A percentile compares a stretch with the other conserved stretches of the same genome.
These are phyloP conservation scores for Breynia disticha DNA, from an alignment of 441 rosid species.

Conservation along the genomic window DNA sequence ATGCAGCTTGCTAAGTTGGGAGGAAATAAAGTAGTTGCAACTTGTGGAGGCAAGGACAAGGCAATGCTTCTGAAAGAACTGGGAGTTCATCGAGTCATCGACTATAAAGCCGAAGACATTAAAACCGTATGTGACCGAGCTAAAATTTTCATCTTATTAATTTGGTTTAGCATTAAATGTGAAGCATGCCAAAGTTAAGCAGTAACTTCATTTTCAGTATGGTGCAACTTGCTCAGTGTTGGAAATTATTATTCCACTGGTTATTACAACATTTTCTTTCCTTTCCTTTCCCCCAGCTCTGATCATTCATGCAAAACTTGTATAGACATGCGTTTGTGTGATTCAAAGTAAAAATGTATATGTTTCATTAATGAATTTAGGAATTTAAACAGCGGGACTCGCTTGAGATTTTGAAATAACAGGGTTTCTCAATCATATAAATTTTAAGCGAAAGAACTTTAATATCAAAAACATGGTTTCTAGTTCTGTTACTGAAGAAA, in stretches of 20 bases:
- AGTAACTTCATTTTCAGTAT: conserved; percentile 1
- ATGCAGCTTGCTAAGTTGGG: conserved; percentile 88
- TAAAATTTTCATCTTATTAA: background rate
- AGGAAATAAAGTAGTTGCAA: conserved; percentile 82
- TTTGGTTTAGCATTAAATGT: background rate
- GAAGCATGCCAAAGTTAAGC: background rate
- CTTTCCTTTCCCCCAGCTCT: too few species aligned
- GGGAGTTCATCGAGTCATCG: conserved; percentile 84
- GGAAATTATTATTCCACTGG: background rate
- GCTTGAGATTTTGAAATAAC: too few species aligned
- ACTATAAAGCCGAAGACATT: conserved; percentile 74
- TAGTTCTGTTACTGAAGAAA: too few species aligned
- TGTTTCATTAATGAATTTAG: too few species aligned
- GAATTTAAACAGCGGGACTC: too few species aligned
- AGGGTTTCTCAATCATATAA: too few species aligned
- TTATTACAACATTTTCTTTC: background rate
- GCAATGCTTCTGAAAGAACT: conserved; percentile 68
- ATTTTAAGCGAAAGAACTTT: too few species aligned
- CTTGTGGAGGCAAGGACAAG: conserved; percentile 89
- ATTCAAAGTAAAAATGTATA: too few species aligned
- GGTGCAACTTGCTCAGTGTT: background rate
- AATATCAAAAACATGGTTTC: too few species aligned
- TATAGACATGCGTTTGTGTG: too few species aligned
- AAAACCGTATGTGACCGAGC: conserved; percentile 49
- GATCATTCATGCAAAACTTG: too few species aligned